Base-by-base conservation (phyloP, 208 protist genomes). In the Phytomonas sp. region DNA sequence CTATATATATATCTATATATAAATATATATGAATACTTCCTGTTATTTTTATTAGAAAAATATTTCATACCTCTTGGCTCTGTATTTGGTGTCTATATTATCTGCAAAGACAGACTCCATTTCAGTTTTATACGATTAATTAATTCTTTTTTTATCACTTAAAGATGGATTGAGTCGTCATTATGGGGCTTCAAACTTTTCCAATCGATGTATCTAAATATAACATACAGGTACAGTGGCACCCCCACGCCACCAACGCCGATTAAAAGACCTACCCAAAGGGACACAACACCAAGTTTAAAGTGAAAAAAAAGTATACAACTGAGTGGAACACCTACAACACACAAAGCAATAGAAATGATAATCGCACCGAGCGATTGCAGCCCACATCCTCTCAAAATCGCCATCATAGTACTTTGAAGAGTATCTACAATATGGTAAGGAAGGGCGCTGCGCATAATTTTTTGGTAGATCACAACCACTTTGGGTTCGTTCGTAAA, bases 351-450 rank as follows among this genome's bases (percentile, higher is more conserved):
- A 30, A 81, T 64, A 33, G 72, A 75, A 66, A 94, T 90, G 67
- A 91, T 80, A 16, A 79, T 59, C 3, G 89, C 86, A 0, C 86
- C 89, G 11, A 88, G 63, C 61, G 81, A 82, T 71, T 94, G 89
- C 59, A 92, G 65, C 66, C 79, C 84, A 73, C 86, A 92, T 31
- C 89, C 89, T 32, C 89, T 81, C 31, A 94, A 74, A 52, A 88
- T 80, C 34, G 81, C 81, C 86, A 94, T 91, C 29, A 92, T 73
- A 52, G 78, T 89, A 74, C 83, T 90, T 76, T 94, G 89, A 69
- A 91, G 89, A 11, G 86, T 79, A 62, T 94, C 86, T 63, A 88
- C 79, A 66, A 92, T 72, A 81, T 94, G 89, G 69, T 92, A 94
- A n/a, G 84, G 83, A 42, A 91, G 75, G 16, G 89, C 83, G 65